Conservation (phyloP, 257 asterid genomes). For the Capsicum rhomboideum region DNA sequence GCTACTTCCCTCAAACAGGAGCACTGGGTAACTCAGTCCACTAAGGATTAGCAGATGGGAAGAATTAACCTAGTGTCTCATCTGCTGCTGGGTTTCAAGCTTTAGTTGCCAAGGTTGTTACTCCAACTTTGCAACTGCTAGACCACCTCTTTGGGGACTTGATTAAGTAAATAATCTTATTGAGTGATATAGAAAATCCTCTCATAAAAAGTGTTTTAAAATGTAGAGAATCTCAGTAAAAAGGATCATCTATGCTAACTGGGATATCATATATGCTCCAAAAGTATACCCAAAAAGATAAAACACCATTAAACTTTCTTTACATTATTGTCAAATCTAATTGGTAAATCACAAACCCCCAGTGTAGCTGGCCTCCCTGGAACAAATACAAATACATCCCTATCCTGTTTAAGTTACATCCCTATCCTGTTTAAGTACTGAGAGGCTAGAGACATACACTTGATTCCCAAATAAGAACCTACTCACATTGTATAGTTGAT, state of each 20-base stretch:
- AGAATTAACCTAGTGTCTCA: background rate
- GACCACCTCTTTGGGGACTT: background rate
- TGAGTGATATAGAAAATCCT: background rate
- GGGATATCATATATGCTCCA: background rate
- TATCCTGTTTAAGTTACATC: background rate
- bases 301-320: background rate
- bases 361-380: background rate
- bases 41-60: background rate
- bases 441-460: background rate
- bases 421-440: background rate
- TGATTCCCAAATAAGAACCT: background rate
- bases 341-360: background rate
- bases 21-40: background rate
- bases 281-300: background rate
- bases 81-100: background rate
- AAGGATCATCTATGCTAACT: background rate
- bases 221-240: background rate
- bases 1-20: background rate
- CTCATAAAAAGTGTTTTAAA: background rate
- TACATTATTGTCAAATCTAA: background rate
- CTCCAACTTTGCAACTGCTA: background rate
- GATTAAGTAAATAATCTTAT: background rate
- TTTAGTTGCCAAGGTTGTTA: background rate
- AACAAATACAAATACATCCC: background rate
- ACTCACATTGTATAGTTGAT: constrained; percentile 76